Base-by-base conservation (phyloP, 148 eudicot species). In the Suaeda aralocaspica region DNA sequence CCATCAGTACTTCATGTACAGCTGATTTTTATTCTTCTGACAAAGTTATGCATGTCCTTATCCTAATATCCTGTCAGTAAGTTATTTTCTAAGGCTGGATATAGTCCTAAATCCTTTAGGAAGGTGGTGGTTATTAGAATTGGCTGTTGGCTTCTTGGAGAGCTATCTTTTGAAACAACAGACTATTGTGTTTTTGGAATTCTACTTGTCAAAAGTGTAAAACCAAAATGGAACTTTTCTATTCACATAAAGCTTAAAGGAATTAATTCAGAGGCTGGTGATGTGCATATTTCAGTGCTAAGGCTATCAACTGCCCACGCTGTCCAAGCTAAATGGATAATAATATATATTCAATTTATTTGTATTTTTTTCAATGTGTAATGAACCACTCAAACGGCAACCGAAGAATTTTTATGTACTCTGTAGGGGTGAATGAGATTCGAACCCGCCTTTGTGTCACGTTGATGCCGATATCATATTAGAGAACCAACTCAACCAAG, bases 141-240 rank as follows among this genome's bases (percentile, higher is more conserved):
- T 62, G 68, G 50, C 75, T 42, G 34, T 63, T 72, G 61, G 62
- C 75, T 63, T 13, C 69, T 26, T 14, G 62, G n/a, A 51, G 69
- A 41, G 69, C 69, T 63, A 28, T 41, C 57, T 63, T 61, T 22
- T 26, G 9, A 39, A 63, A 26, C 51, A 25, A 72, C 41, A 24
- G 33, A 52, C 42, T 39, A 51, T 16, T 21, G 39, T 52, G 8
- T 24, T 28, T 51, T 52, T 6, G 3, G 0, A 51, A 18, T 63
- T 26, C 68, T 63, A 1, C 57, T 46, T 39, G 36, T 63, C 34
- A 39, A 72, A 52, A 50, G 36, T 52, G 39, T 21, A 26, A 62
- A 22, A 51, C 44, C n/a, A 28, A 30, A 30, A 21, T 9, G 2
- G 48, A 72, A 64, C 63, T 30, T 64, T 64, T 64, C 29, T 64